Evolutionary conservation across 805 yeast genomes (phyloP), one percentile per base, ranked within the genome.

Genomic region (Komagataella mondaviorum): DNA sequence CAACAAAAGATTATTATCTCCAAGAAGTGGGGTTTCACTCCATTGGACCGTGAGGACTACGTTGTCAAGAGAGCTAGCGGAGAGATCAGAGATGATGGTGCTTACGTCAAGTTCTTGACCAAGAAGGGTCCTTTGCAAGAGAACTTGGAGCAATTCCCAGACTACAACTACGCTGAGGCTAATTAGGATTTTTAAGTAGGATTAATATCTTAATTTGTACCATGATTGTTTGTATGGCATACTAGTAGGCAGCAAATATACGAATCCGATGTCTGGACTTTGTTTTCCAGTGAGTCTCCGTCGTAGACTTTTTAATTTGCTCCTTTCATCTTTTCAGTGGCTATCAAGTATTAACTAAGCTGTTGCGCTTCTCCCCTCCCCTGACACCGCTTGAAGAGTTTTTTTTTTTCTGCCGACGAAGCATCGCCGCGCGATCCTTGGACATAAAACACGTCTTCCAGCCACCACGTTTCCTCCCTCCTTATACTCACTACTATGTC

Each of bases 21-120:
- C 65, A 93, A 93, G 95, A 93, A 93, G 80, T 93, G 99, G 99
- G 99, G 99, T 80, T 93, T 93, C 97, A 93, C 99, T 76, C 87
- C 86, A 76, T 85, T 93, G 71, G 81, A 91, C 95, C 88, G 99
- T 80, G 96, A 79, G 55, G 97, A 93, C 70, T 93, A 91, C 85
- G 79, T 88, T 70, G 81, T 78, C 69, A 88, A 84, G 79, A 89
- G 93, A 81, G 85, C 86, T 75, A 86, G 88, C 71, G 96, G 96
- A 80, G 96, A 91, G 81, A 96, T 93, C 71, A 88, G 88, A 80
- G 97, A 91, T 68, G 99, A 93, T 69, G 99, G 99, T 86, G 95
- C 99, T 73, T 93, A 84, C 79, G 98, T 93, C 70, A 93, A 93
- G 85, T 93, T 93, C 88, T 82, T 93, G 77, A 78, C 93, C 73